These are phyloP conservation scores for Phialophora expanda DNA, from an alignment of 2,329 filamentous ascomycete species.

Conservation along the genomic window DNA sequence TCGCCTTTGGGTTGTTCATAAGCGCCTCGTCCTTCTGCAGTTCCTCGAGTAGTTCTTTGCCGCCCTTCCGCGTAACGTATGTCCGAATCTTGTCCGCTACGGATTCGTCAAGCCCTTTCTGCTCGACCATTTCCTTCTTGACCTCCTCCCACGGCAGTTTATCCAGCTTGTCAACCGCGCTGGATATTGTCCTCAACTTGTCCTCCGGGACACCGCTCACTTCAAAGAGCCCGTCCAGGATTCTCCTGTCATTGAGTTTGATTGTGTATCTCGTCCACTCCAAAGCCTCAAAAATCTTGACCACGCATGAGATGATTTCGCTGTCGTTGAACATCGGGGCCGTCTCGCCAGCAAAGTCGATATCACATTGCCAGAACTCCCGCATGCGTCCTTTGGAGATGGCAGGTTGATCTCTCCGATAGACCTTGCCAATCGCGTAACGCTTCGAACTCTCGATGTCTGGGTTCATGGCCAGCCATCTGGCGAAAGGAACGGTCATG, in stretches of 20 bases:
- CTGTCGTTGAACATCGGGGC: conserved; percentile 92
- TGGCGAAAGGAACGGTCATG: conserved; percentile 85
- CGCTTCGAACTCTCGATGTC: conserved; percentile 83
- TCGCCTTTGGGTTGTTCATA: conserved; percentile 73
- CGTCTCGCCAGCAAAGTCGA: conserved; percentile 80
- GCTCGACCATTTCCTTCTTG: conserved; percentile 87
- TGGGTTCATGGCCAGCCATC: conserved; percentile 91
- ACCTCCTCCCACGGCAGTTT: conserved; percentile 91
- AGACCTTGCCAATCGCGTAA: conserved; percentile 95
- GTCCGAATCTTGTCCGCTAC: conserved; percentile 87
- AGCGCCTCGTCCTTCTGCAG: conserved; percentile 72
- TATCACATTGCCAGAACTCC: conserved; percentile 97
- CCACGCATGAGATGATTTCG: conserved; percentile 82
- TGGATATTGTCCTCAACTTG: conserved; percentile 87
- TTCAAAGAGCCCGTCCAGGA: conserved; percentile 88
- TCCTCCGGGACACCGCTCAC: conserved; percentile 86
- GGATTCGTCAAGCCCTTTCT: conserved; percentile 77
- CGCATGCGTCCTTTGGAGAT: conserved; percentile 92
- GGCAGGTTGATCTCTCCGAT: conserved; percentile 78
- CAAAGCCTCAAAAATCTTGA: conserved; percentile 82
- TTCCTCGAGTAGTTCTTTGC: conserved; percentile 72
- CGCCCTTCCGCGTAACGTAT: conserved; percentile 79
- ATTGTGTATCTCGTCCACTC: conserved; percentile 81
- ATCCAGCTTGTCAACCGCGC: conserved; percentile 93
- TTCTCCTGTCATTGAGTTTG: conserved; percentile 94